A percentile compares a stretch with the other conserved stretches of the same genome.
Conservation (phyloP, 2,329 filamentous ascomycete species). For the Escovopsis weberi region DNA sequence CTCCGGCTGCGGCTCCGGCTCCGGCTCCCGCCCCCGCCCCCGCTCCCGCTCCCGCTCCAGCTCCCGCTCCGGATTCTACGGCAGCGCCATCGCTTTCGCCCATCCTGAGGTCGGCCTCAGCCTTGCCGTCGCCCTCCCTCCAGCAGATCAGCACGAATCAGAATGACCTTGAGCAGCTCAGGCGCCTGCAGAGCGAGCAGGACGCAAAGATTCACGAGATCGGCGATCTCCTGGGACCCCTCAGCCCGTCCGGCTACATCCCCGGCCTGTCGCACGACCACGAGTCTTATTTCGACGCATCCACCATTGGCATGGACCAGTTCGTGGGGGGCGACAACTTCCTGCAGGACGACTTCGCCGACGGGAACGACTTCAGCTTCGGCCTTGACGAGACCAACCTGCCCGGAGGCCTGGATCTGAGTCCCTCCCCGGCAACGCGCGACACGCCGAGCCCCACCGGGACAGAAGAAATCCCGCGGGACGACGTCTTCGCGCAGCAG, state of each 20-base stretch:
- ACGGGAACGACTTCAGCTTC: slow-evolving; percentile 37
- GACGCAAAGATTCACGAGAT: slow-evolving; percentile 63
- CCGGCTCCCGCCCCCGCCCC: slow-evolving; percentile 28
- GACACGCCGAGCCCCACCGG: slow-evolving; percentile 31
- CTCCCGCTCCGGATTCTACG: slow-evolving; percentile 15
- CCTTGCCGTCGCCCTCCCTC: slow-evolving; percentile 34
- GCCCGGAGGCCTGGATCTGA: neutral
- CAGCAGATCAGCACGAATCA: slow-evolving; percentile 53
- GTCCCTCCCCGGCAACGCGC: neutral
- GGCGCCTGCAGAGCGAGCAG: slow-evolving; percentile 67
- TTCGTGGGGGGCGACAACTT: slow-evolving; percentile 32
- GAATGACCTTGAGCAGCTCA: slow-evolving; percentile 63
- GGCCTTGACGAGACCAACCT: slow-evolving; percentile 23
- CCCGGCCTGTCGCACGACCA: slow-evolving; percentile 45
- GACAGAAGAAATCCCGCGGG: slow-evolving; percentile 35
- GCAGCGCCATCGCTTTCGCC: slow-evolving; percentile 31
- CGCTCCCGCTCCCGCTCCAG: slow-evolving; percentile 26
- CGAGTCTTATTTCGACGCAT: slow-evolving; percentile 20
- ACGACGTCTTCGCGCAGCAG: slow-evolving; percentile 18
- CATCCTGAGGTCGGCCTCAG: slow-evolving; percentile 27
- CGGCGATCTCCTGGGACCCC: slow-evolving; percentile 57
- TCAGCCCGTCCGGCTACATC: slow-evolving; percentile 67
- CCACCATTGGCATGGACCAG: slow-evolving; percentile 34
- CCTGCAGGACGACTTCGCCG: slow-evolving; percentile 25
- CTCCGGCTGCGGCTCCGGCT: slow-evolving; percentile 28